Evolutionary conservation across 495 filamentous ascomycete species (phyloP), one percentile per base, ranked within the genome.

Genomic region (Aeminium ludgeri): DNA sequence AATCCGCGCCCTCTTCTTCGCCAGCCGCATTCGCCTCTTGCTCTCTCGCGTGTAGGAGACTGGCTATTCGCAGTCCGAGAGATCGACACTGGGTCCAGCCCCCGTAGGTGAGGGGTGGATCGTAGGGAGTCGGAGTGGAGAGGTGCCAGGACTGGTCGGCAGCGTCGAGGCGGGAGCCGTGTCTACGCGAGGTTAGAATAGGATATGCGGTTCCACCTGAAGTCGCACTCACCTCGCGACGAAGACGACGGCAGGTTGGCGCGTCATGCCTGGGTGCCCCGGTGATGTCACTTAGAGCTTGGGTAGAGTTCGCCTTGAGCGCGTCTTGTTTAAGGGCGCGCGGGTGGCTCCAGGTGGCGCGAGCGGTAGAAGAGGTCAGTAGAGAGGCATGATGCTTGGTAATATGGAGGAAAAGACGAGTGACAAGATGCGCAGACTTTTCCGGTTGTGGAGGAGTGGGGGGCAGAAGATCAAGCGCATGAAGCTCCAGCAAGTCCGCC

Each of bases 101-200:
- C 45, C 84, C 80, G 54, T 94, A 96, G 12, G 86, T 94, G 34
- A 99, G 69, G 31, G 91, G 89, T 32, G 89, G 82, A 45, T 99
- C 87, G 64, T 96, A 96, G 4, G 89, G 91, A 2, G 82, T 87
- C 2, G 86, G 78, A 3, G 91, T 92, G n/a, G 82, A 78, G 10
- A 94, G 67, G 61, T 95, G 86, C 89, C 89, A 99, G 59, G 84
- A 70, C 54, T 82, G 81, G 64, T 96, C 85, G 45, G 85, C 83
- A 33, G 82, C 82, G 57, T 99, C 89, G 25, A 99, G 75, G 29
- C 89, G 78, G 31, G 84, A 77, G 47, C 89, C 89, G 58, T 99
- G 89, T 57, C 85, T 93, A 48, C 13, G 39, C 6, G 36, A 19
- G 40, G 33, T 44, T 6, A 20, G 12, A 15, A 17, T 4, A 18